These are phyloP conservation scores for Naegleria gruberi DNA, from an alignment of 208 protist genomes.

Conservation along the genomic window DNA sequence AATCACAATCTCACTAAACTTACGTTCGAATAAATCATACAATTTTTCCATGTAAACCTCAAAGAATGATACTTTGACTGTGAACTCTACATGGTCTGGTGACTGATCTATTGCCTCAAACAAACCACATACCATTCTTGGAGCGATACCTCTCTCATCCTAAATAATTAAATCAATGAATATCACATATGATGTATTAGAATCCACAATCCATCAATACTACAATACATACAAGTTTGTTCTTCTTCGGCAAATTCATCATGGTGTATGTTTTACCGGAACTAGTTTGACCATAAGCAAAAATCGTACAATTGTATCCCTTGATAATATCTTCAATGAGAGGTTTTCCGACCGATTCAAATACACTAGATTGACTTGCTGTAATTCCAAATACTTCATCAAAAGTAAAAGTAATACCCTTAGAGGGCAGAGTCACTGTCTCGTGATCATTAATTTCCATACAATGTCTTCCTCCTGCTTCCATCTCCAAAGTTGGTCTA, in stretches of 20 bases:
- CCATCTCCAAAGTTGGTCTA: not conserved
- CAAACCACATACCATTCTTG: conserved; percentile 75
- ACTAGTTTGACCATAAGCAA: conserved; percentile 16
- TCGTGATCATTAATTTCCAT: not conserved
- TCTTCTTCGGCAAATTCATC: conserved; percentile 29
- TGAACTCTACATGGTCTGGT: conserved; percentile 68
- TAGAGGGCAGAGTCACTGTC: not conserved
- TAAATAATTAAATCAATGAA: not conserved
- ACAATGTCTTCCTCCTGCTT: not conserved
- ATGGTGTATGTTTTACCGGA: conserved; percentile 53
- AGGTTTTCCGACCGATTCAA: conserved; percentile 58
- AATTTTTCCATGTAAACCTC: conserved; percentile 96
- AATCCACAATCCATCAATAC: conserved; percentile 68
- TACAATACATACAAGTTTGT: conserved; percentile 22
- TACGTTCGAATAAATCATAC: conserved; percentile 75
- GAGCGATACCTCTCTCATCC: conserved; percentile 37
- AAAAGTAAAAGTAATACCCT: conserved; percentile 40
- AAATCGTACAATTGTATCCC: conserved; percentile 12
- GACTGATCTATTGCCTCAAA: conserved; percentile 67
- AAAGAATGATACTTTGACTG: conserved; percentile 82
- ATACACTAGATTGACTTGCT: conserved; percentile 68
- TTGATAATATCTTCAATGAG: conserved; percentile 58
- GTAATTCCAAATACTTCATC: conserved; percentile 44
- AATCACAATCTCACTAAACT: not conserved
- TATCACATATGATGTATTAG: no score